Conservation (phyloP, 805 yeast species). For the Zygosaccharomyces bailii region DNA sequence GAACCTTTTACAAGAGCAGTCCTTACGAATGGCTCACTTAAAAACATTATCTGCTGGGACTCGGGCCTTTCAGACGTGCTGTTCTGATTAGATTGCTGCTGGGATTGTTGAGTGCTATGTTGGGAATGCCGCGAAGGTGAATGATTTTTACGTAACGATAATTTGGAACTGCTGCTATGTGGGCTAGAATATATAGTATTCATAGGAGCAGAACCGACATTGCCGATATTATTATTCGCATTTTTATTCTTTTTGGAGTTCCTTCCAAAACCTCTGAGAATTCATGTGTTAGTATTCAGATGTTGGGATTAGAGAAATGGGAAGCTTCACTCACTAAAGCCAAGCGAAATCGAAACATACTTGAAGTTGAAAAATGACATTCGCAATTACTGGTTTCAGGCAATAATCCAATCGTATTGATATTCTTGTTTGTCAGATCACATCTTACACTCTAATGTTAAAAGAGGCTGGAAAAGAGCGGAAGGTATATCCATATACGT, state of each 20-base stretch:
- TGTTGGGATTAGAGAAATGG: neutral
- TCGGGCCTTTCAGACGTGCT: conserved; percentile 26
- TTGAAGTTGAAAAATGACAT: conserved; percentile 34
- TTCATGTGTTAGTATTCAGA: conserved; percentile 9
- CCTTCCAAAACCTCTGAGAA: conserved; percentile 56
- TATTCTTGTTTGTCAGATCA: too few species aligned
- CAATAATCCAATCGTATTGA: neutral
- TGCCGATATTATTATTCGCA: conserved; percentile 20
- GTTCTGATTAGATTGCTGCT: conserved; percentile 15
- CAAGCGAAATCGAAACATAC: conserved; percentile 26
- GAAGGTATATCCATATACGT: too few species aligned
- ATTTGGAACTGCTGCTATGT: conserved; percentile 43
- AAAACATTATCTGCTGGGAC: conserved; percentile 47
- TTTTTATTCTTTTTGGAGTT: conserved; percentile 47
- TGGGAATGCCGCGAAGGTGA: conserved; percentile 30
- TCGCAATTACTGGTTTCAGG: neutral
- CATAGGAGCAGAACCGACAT: conserved; percentile 22
- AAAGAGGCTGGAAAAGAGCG: neutral
- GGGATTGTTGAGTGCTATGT: conserved; percentile 18
- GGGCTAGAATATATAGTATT: conserved; percentile 37
- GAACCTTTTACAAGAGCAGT: conserved; percentile 96
- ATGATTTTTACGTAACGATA: conserved; percentile 43
- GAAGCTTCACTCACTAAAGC: too few species aligned
- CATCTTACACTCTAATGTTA: too few species aligned
- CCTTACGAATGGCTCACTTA: conserved; percentile 89